Base-by-base conservation (phyloP, 2,329 filamentous ascomycete species). In the Cladosporium halotolerans region DNA sequence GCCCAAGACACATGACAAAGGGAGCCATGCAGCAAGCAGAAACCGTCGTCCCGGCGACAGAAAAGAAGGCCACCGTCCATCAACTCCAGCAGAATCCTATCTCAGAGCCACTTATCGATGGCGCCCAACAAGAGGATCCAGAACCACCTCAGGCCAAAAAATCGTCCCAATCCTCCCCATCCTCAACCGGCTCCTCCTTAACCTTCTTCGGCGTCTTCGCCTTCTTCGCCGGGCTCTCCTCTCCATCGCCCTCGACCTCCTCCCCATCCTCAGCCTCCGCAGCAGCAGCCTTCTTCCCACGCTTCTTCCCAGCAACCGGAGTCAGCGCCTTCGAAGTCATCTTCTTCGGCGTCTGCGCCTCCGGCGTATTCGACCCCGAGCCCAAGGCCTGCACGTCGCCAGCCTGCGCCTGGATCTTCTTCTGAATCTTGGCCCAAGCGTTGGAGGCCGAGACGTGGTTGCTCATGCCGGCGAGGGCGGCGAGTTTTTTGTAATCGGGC, bases 381-480 rank as follows among this genome's bases (percentile, higher is more conserved):
- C 14, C 52, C 23, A 28, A 28, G n/a, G 31, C 9, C 32, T 19
- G 14, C 14, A 36, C 47, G 38, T 34, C 28, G 28, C 28, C 39
- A 31, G 19, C 57, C 19, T 54, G 53, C 10, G 59, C 53, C 11
- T 53, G 52, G 39, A 70, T 55, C 55, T 70, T 70, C 60, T 64
- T 67, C 58, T 63, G 66, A 58, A 70, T 64, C 2, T 34, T 45
- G 28, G 45, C 41, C 66, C 66, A 68, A 41, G 67, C 67, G 53
- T 69, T 70, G 44, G 53, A 44, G 13, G 65, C 65, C 11, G 62
- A 66, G 16, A 55, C 47, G 8, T 48, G 49, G 53, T 65, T 68
- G 53, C 57, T 60, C 50, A 63, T 59, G 45, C 58, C 58, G 34
- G 52, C 44, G 14, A 51, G 41, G 9, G 42, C 36, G 43, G 63